Conservation (phyloP, 2,329 filamentous ascomycete genomes). For the Elsinoe australis region DNA sequence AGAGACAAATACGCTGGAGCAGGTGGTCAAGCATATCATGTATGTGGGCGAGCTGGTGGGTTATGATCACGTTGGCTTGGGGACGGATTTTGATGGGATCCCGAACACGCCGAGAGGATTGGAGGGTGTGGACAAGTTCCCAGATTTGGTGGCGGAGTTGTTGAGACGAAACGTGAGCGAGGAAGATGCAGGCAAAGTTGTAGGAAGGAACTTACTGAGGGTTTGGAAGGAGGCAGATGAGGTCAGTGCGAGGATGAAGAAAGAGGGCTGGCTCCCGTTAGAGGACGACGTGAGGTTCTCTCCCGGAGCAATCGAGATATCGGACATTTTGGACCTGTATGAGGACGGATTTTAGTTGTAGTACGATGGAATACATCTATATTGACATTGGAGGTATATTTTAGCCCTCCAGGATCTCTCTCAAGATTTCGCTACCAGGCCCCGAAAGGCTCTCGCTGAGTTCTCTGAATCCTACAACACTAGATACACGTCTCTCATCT, state of each 20-base stretch:
- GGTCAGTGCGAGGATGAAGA: slow-evolving; percentile 60
- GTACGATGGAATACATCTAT: no score
- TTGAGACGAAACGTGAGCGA: slow-evolving; percentile 67
- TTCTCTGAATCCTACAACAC: slow-evolving; percentile 31
- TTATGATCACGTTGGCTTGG: slow-evolving; percentile 79
- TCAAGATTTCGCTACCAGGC: slow-evolving; percentile 31
- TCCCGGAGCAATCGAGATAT: neutral
- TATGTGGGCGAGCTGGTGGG: slow-evolving; percentile 78
- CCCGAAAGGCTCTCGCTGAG: slow-evolving; percentile 29
- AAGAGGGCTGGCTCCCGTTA: slow-evolving; percentile 33
- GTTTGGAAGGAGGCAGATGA: slow-evolving; percentile 75
- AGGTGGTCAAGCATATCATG: slow-evolving; percentile 72
- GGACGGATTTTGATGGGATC: slow-evolving; percentile 85
- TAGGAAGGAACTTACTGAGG: slow-evolving; percentile 71
- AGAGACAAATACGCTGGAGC: slow-evolving; percentile 62
- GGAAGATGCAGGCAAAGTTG: slow-evolving; percentile 63
- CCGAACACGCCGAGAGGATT: slow-evolving; percentile 59
- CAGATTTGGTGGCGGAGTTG: slow-evolving; percentile 67
- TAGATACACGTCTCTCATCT: slow-evolving; percentile 43
- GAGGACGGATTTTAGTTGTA: neutral
- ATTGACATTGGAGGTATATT: no score
- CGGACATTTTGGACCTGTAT: neutral
- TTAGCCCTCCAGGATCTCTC: slow-evolving; percentile 31
- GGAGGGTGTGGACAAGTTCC: slow-evolving; percentile 79
- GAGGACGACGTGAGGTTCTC: slow-evolving; percentile 35